phyloP scores from a whole-genome alignment of 148 eudicot species.

The Rhododendron molle region DNA sequence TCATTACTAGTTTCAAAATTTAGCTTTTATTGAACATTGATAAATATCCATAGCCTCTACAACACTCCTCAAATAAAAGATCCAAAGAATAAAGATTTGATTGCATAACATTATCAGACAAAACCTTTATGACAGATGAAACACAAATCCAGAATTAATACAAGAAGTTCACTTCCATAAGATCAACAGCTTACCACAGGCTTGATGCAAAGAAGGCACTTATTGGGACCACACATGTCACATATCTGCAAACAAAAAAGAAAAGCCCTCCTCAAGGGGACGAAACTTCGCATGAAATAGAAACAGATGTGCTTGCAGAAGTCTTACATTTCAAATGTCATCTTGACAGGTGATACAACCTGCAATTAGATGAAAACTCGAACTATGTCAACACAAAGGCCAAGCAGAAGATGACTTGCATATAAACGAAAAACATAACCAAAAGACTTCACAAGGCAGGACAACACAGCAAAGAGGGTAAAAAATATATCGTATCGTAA shows the following conservation, averaged over 20 bases:
- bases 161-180: not conserved
- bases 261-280: not conserved
- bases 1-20: not conserved
- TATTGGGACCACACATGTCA: constrained; percentile 75
- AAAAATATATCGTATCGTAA: not conserved
- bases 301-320: constrained; percentile 14
- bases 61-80: not conserved
- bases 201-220: constrained; percentile 96
- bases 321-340: constrained; percentile 58
- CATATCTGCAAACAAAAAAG: constrained; percentile 46
- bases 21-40: not conserved
- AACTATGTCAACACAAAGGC: not conserved
- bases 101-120: not conserved
- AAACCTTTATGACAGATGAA: not conserved
- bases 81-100: not conserved
- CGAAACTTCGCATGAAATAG: not conserved
- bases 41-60: not conserved
- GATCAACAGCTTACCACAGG: constrained; percentile 52
- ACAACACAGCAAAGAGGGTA: not conserved
- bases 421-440: not conserved
- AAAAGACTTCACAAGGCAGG: not conserved
- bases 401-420: not conserved
- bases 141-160: not conserved
- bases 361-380: constrained; percentile 17
- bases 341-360: constrained; percentile 70